Base-by-base conservation (phyloP, 177 flowering plant species). In the Telopea speciosissima region DNA sequence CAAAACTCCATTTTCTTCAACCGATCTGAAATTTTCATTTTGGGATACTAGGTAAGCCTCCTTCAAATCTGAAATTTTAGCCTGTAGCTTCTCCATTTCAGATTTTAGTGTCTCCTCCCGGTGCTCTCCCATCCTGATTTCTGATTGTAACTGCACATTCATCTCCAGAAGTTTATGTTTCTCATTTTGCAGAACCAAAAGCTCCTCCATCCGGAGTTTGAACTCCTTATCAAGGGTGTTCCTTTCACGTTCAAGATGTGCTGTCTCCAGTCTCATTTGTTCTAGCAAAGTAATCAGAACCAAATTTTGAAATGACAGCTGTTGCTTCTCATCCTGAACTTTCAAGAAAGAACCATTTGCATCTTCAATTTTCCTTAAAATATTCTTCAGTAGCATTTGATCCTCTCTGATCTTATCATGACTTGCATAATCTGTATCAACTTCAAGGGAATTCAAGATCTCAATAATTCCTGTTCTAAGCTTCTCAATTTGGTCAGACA, bases 231-330 rank as follows among this genome's bases (percentile, higher is more conserved):
- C 84, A 62, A 83, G 67, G 60, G 64, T 60, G 5, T 64, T 63
- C 44, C 78, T 90, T 68, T 79, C 81, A 17, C 84, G 79, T 69
- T 74, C 76, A 60, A 88, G 77, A 74, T 84, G 83, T 16, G 68
- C 61, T 63, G 80, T 82, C 42, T 85, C 87, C 58, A 76, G 40
- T 74, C 74, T 76, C 72, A 86, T 70, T 70, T 89, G 85, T 75
- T 71, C 74, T 28, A 96, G 81, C 19, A 90, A 65, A 71, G 90
- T 79, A 49, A 75, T 22, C 5, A 87, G 80, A 75, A 96, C 85
- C 17, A 84, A 80, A 66, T 87, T 93, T 82, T 93, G 92, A 76
- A 93, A 74, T 69, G 81, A 52, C 65, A 93, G 74, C 79, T 76
- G 79, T 70, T 82, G 87, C 72, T 82, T 87, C 76, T 90, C 91